phyloP scores from a whole-genome alignment of 495 filamentous ascomycete genomes.

The Lophiostoma macrostomum region DNA sequence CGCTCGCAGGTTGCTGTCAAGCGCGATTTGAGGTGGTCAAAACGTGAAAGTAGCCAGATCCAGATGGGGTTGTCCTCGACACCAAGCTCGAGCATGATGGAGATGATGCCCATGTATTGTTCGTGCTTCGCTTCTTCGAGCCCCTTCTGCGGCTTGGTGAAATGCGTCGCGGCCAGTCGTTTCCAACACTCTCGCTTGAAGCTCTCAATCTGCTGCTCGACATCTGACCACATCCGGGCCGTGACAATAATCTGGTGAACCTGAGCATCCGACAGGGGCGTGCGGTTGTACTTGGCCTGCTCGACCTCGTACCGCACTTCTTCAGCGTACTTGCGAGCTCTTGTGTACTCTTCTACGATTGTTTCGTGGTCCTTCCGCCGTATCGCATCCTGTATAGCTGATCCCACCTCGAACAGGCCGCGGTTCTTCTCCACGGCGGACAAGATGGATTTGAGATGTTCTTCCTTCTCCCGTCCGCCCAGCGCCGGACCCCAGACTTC shows the following conservation, averaged over 20 bases:
- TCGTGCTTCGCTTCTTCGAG: constrained; percentile 56
- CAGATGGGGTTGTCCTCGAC: constrained; percentile 95
- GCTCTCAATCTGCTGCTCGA: constrained; percentile 72
- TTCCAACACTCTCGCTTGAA: constrained; percentile 91
- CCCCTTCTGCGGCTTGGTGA: constrained; percentile 44
- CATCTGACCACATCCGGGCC: constrained; percentile 91
- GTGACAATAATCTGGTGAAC: constrained; percentile 81
- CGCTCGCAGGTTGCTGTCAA: constrained; percentile 75
- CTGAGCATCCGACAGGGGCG: constrained; percentile 65
- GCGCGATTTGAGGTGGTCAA: constrained; percentile 81
- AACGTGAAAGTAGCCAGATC: constrained; percentile 87
- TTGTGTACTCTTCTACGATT: constrained; percentile 79
- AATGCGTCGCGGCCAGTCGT: constrained; percentile 52
- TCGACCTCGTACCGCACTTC: constrained; percentile 64
- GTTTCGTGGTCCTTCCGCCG: constrained; percentile 84
- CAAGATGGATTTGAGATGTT: constrained; percentile 71
- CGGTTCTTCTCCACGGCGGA: constrained; percentile 71
- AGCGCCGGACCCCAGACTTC: constrained; percentile 96
- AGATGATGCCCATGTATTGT: constrained; percentile 85
- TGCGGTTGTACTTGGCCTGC: constrained; percentile 47
- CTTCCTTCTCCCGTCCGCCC: constrained; percentile 87
- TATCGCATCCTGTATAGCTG: constrained; percentile 75
- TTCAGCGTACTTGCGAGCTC: constrained; percentile 70
- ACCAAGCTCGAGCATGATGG: constrained; percentile 81
- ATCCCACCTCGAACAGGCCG: constrained; percentile 74